Evolutionary conservation across 2,329 filamentous ascomycete species (phyloP).

Genomic region (Pseudodiploospora longispora): DNA sequence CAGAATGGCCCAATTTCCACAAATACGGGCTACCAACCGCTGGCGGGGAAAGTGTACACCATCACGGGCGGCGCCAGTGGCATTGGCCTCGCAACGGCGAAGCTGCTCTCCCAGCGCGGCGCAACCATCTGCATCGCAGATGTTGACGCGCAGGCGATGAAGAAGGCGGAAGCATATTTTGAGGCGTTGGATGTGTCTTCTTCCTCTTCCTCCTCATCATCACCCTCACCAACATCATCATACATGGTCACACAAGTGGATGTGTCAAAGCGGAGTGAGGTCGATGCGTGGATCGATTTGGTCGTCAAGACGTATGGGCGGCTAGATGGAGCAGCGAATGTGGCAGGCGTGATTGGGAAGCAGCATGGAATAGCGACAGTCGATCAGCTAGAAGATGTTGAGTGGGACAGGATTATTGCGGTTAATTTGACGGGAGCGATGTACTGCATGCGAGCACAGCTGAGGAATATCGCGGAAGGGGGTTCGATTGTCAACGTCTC

Average conservation of each 20-base stretch:
- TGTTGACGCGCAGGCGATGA: conserved; percentile 24
- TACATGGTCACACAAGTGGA: conserved; percentile 34
- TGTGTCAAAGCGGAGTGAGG: conserved; percentile 36
- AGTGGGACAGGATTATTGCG: conserved; percentile 37
- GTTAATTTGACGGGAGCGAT: conserved; percentile 41
- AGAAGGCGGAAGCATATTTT: conserved; percentile 24
- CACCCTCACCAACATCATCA: background rate
- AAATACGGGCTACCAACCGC: background rate
- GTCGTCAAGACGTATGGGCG: conserved; percentile 38
- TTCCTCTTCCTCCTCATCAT: too few relatives aligned
- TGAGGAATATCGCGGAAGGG: conserved; percentile 36
- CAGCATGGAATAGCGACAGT: conserved; percentile 30
- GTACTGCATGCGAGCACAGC: conserved; percentile 38
- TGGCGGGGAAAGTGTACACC: conserved; percentile 20
- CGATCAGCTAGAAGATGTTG: conserved; percentile 34
- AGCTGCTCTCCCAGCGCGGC: conserved; percentile 27
- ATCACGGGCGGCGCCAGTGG: conserved; percentile 27
- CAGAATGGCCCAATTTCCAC: background rate
- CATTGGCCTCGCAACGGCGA: conserved; percentile 33
- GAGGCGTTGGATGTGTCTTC: conserved; percentile 10
- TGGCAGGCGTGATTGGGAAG: conserved; percentile 42
- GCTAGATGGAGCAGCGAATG: conserved; percentile 45
- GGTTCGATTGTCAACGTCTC: conserved; percentile 51
- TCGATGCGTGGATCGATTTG: conserved; percentile 39
- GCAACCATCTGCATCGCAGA: conserved; percentile 31